Conservation (phyloP, 2,329 filamentous ascomycete genomes). For the Alternaria sp. region DNA sequence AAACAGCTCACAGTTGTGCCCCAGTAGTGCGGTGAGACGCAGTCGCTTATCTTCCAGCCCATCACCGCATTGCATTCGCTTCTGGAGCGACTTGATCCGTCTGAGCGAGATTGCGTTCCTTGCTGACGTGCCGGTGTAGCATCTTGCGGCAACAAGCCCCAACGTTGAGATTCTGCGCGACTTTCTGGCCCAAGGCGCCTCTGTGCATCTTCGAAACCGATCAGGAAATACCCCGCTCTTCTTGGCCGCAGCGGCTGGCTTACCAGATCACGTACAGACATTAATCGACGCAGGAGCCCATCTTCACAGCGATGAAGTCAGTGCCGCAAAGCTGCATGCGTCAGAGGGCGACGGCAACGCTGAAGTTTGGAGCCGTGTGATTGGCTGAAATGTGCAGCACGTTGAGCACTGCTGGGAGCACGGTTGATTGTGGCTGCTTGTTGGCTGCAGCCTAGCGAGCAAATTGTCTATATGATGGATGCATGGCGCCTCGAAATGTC, state of each 20-base stretch:
- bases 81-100: slow-evolving; percentile 34
- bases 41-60: slow-evolving; percentile 40
- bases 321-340: slow-evolving; percentile 57
- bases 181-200: slow-evolving; percentile 63
- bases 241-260: slow-evolving; percentile 63
- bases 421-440: slow-evolving; percentile 37
- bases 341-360: slow-evolving; percentile 42
- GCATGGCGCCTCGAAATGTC: slow-evolving; percentile 29
- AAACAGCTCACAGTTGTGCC: slow-evolving; percentile 27
- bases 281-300: slow-evolving; percentile 65
- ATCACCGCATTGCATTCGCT: slow-evolving; percentile 19
- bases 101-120: slow-evolving; percentile 36
- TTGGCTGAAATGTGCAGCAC: slow-evolving; percentile 34
- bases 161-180: slow-evolving; percentile 62
- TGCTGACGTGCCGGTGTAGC: slow-evolving; percentile 51
- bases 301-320: slow-evolving; percentile 63
- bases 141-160: slow-evolving; percentile 64
- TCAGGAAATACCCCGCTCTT: slow-evolving; percentile 65
- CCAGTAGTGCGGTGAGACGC: slow-evolving; percentile 31
- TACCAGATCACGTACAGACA: slow-evolving; percentile 61
- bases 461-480: slow-evolving; percentile 23
- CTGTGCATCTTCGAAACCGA: slow-evolving; percentile 66
- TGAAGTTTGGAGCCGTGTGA: slow-evolving; percentile 41
- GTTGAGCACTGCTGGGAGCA: slow-evolving; percentile 23
- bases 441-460: slow-evolving; percentile 26